Conservation (phyloP, 352 stramenopile species). For the Pythium oligandrum region DNA sequence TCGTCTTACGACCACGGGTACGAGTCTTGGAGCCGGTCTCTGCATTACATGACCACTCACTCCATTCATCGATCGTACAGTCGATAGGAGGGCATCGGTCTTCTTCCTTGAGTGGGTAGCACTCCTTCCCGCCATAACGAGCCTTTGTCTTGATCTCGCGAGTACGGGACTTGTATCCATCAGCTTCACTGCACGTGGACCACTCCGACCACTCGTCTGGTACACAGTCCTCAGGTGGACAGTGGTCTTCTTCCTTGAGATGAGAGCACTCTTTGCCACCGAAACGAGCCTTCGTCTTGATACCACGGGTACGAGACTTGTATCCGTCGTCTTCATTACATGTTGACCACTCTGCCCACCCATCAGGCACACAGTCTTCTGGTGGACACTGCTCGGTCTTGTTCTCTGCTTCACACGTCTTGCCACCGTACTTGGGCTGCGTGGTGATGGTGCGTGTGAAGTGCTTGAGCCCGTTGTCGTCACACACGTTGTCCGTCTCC, state of each 20-base stretch:
- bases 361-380: slow-evolving; percentile 27
- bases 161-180: slow-evolving; percentile 20
- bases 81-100: slow-evolving; percentile 30
- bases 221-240: slow-evolving; percentile 34
- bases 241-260: slow-evolving; percentile 23
- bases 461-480: slow-evolving; percentile 40
- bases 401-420: slow-evolving; percentile 16
- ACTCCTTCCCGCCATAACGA: slow-evolving; percentile 28
- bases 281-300: slow-evolving; percentile 31
- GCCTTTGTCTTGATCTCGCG: slow-evolving; percentile 37
- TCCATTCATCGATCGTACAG: slow-evolving; percentile 46
- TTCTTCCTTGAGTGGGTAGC: slow-evolving; percentile 31
- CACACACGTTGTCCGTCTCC: slow-evolving; percentile 32
- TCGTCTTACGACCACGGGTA: no score
- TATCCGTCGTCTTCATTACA: slow-evolving; percentile 28
- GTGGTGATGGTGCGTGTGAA: slow-evolving; percentile 22
- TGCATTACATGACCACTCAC: slow-evolving; percentile 25
- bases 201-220: slow-evolving; percentile 28
- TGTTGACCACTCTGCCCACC: slow-evolving; percentile 23
- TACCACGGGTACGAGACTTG: slow-evolving; percentile 20
- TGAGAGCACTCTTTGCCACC: slow-evolving; percentile 18
- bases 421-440: slow-evolving; percentile 22
- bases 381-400: slow-evolving; percentile 23
- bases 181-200: slow-evolving; percentile 18
- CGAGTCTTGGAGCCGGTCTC: no score